phyloP scores from a whole-genome alignment of 2,329 filamentous ascomycete species.

The Monilinia vaccinii-corymbosi region DNA sequence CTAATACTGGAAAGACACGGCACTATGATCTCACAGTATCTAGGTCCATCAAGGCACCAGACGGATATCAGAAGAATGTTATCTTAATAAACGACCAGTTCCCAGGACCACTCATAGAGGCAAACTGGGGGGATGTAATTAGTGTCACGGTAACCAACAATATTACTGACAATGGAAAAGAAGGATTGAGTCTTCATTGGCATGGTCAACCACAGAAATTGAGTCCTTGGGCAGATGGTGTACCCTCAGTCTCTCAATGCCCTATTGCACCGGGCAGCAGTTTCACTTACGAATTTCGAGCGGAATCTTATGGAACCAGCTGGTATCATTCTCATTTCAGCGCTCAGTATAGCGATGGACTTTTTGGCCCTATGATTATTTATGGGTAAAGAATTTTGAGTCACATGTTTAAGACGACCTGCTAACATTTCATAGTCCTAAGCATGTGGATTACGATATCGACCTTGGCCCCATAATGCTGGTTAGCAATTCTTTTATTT shows the following conservation, averaged over 20 bases:
- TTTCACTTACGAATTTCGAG: conserved; percentile 18
- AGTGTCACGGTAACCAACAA: conserved; percentile 62
- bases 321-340: conserved; percentile 54
- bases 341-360: conserved; percentile 41
- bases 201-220: conserved; percentile 38
- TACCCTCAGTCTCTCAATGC: conserved; percentile 47
- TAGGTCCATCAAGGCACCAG: conserved; percentile 28
- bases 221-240: conserved; percentile 31
- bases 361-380: conserved; percentile 50
- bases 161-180: conserved; percentile 35
- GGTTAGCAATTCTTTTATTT: not conserved
- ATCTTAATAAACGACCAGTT: conserved; percentile 31
- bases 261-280: conserved; percentile 43
- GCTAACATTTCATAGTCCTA: conserved; percentile 32
- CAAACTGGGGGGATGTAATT: conserved; percentile 32
- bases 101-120: conserved; percentile 28
- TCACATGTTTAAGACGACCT: too few species aligned
- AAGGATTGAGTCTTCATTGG: conserved; percentile 34
- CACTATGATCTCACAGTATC: conserved; percentile 28
- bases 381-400: conserved; percentile 30
- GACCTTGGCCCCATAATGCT: conserved; percentile 45
- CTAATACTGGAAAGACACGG: conserved; percentile 31
- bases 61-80: conserved; percentile 43
- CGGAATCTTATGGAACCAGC: conserved; percentile 36
- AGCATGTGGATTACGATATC: conserved; percentile 46